Percentiles rank a stretch among this genome's conserved stretches.
Conservation (phyloP, 148 eudicot genomes). For the Rhododendron simsii region DNA sequence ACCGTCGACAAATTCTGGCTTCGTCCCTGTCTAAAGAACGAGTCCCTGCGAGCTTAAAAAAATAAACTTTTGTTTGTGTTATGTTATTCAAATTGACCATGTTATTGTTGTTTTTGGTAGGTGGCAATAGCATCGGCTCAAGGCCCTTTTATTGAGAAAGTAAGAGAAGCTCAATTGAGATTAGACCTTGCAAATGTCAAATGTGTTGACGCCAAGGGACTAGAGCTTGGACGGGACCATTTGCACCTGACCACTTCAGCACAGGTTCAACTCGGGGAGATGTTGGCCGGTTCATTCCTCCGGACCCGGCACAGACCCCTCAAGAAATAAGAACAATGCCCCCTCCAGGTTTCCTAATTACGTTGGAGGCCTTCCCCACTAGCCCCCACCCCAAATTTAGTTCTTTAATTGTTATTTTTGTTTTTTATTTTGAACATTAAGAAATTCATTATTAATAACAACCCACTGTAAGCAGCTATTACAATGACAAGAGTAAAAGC, state of each 20-base stretch:
- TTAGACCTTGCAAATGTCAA: constrained; percentile 19
- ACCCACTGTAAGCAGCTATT: too few relatives aligned
- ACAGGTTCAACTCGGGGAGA: constrained; percentile 33
- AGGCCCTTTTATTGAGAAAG: constrained; percentile 21
- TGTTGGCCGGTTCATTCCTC: constrained; percentile 26
- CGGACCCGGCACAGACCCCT: background rate
- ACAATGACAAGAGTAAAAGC: too few relatives aligned
- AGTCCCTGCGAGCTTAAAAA: background rate
- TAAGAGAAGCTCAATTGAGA: constrained; percentile 31
- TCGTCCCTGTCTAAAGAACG: background rate
- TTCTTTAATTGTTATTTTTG: background rate
- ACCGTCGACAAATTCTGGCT: background rate
- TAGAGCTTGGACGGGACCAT: constrained; percentile 20
- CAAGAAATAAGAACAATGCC: background rate
- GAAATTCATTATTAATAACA: too few relatives aligned
- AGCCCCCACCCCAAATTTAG: background rate
- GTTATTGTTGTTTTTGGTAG: background rate
- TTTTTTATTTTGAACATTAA: too few relatives aligned
- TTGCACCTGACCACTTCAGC: constrained; percentile 38
- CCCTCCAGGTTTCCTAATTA: background rate
- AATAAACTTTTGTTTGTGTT: too few relatives aligned
- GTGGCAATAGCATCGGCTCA: constrained; percentile 31
- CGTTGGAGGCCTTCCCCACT: background rate
- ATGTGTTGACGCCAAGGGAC: constrained; percentile 37
- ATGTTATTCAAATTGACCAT: background rate